Percentiles rank a stretch among this genome's conserved stretches.
Evolutionary conservation across 2,329 filamentous ascomycete species (phyloP).

Genomic region (Orbilia ellipsospora): DNA sequence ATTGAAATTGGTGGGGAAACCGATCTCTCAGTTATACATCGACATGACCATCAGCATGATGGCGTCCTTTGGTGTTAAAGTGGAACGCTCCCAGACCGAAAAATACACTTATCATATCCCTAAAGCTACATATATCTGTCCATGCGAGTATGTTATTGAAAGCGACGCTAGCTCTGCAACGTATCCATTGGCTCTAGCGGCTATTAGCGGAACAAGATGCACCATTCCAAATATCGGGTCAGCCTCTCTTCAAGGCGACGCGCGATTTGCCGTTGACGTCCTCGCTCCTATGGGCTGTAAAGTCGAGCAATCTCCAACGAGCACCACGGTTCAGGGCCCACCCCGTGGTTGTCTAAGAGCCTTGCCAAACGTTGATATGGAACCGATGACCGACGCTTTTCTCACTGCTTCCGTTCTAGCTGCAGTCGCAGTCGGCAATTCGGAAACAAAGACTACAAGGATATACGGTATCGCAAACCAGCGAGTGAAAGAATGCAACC

Average conservation of each 20-base stretch:
- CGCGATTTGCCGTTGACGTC: constrained; percentile 90
- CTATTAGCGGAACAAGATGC: constrained; percentile 94
- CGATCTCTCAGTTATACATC: constrained; percentile 96
- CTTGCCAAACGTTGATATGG: constrained; percentile 90
- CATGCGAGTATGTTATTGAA: constrained; percentile 86
- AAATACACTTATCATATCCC: constrained; percentile 95
- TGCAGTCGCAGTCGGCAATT: constrained; percentile 81
- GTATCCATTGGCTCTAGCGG: constrained; percentile 91
- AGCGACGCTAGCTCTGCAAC: constrained; percentile 98
- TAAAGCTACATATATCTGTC: constrained; percentile 83
- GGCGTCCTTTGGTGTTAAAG: constrained; percentile 85
- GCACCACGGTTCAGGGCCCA: constrained; percentile 95
- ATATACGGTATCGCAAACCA: constrained; percentile 98
- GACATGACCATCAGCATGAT: constrained; percentile 99
- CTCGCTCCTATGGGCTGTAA: constrained; percentile 91
- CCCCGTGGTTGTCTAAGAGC: constrained; percentile 76
- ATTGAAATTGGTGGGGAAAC: constrained; percentile 90
- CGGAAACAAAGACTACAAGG: constrained; percentile 73
- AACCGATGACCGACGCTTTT: constrained; percentile 99
- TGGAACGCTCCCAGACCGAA: constrained; percentile 79
- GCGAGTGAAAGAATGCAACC: constrained; percentile 96
- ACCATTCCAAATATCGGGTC: constrained; percentile 97
- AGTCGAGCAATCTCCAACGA: constrained; percentile 83
- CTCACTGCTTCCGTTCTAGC: constrained; percentile 92
- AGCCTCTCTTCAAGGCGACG: constrained; percentile 90